Evolutionary conservation across 1,284 basidiomycete species (phyloP), one percentile per base, ranked within the genome.

Genomic region (Fomitiporia mediterranea): DNA sequence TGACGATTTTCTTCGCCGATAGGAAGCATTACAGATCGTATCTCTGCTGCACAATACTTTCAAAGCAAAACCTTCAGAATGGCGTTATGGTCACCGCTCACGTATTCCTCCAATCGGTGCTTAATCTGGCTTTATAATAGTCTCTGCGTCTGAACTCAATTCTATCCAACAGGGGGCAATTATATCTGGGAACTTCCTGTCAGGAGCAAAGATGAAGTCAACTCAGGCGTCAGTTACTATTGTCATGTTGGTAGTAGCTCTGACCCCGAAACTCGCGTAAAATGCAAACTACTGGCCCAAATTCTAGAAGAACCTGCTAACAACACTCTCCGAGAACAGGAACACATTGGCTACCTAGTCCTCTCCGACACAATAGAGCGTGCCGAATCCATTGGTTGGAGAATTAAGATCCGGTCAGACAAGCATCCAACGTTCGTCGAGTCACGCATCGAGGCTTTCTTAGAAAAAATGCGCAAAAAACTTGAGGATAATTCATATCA

Each of bases 291-390:
- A 30, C 76, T 90, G 30, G 78, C 79, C 0, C 92, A 94, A 65
- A 88, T 97, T 58, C 75, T 93, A 35, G 75, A 79, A 9, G 96
- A 99, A 66, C 94, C 96, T 0, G 81, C 88, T n/a, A 99, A 98
- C 72, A 89, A 97, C 67, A 76, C 88, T 32, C 80, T 99, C 38
- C 86, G 97, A 17, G 98, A 95, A 2, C 87, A 94, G 69, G 94
- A 99, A 69, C 97, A 99, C 70, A 79, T 99, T 0, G 97, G 97
- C 13, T 99, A 99, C 68, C 79, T 96, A 48, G 91, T 94, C 38
- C 79, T 75, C 2, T 82, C 82, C 54, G 75, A 78, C 0, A 70
- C 75, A 37, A 81, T 79, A 76, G 67, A 73, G 23, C 85, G 87
- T 8, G 74, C 79, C 2, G 86, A 83, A 35, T 80, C 86, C 55